Evolutionary conservation across 2,329 filamentous ascomycete genomes (phyloP).

Genomic region (Ceratocystis cubensis): DNA sequence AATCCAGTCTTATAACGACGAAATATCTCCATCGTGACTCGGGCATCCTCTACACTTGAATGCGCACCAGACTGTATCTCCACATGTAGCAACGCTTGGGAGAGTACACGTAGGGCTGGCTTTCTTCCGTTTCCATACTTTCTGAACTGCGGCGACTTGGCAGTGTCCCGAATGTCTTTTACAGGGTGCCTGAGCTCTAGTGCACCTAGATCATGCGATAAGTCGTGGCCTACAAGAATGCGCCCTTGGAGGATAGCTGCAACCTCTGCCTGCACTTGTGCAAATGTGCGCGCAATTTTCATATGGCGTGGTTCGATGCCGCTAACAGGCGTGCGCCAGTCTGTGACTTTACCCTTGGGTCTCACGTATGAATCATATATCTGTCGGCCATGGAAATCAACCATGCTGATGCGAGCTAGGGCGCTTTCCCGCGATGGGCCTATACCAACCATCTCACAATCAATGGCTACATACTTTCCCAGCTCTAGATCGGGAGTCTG

Average conservation of each 20-base stretch:
- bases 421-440: slow-evolving; percentile 59
- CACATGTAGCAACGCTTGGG: slow-evolving; percentile 43
- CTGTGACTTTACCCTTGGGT: slow-evolving; percentile 63
- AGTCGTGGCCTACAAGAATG: slow-evolving; percentile 71
- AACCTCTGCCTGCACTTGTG: slow-evolving; percentile 63
- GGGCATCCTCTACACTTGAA: slow-evolving; percentile 65
- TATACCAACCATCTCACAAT: slow-evolving; percentile 97
- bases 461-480: slow-evolving; percentile 83
- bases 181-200: slow-evolving; percentile 68
- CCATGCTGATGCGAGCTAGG: slow-evolving; percentile 75
- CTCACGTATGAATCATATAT: slow-evolving; percentile 89
- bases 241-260: slow-evolving; percentile 54
- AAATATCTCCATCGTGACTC: slow-evolving; percentile 82
- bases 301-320: slow-evolving; percentile 68
- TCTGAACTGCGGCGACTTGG: slow-evolving; percentile 61
- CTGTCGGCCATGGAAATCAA: slow-evolving; percentile 87
- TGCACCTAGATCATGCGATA: slow-evolving; percentile 65
- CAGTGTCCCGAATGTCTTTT: slow-evolving; percentile 72
- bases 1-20: slow-evolving; percentile 71
- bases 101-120: slow-evolving; percentile 50
- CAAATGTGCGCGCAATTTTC: slow-evolving; percentile 54
- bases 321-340: slow-evolving; percentile 81
- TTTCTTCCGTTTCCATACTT: slow-evolving; percentile 55
- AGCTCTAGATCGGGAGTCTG: slow-evolving; percentile 50
- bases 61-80: slow-evolving; percentile 53